A percentile compares a stretch with the other conserved stretches of the same genome.
phyloP scores from a whole-genome alignment of 2,329 filamentous ascomycete genomes.

The Geoglossum cookeanum region DNA sequence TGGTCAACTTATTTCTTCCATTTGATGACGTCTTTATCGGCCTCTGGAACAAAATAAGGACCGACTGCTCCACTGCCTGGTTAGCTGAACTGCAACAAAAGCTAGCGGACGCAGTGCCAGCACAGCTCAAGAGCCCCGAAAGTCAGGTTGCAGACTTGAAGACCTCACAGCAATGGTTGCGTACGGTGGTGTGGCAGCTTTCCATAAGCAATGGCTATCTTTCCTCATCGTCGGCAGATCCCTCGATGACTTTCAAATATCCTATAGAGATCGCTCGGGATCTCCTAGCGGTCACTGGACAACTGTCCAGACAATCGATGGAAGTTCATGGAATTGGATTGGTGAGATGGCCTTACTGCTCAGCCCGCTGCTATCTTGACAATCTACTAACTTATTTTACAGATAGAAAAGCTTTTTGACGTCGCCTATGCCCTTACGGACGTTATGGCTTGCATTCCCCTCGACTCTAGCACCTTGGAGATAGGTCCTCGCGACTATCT shows the following conservation, averaged over 20 bases:
- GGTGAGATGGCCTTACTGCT: constrained; percentile 27
- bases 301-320: constrained; percentile 53
- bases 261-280: constrained; percentile 44
- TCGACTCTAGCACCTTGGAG: constrained; percentile 41
- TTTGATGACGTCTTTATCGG: constrained; percentile 46
- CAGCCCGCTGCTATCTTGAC: neutral
- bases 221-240: constrained; percentile 27
- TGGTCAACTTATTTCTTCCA: constrained; percentile 43
- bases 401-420: constrained; percentile 67
- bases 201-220: constrained; percentile 35
- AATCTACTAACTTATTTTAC: constrained; percentile 1
- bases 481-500: constrained; percentile 55
- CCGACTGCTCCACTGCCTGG: constrained; percentile 34
- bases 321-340: constrained; percentile 57
- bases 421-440: constrained; percentile 56
- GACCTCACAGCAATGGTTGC: constrained; percentile 45
- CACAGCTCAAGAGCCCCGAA: constrained; percentile 30
- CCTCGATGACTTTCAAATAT: constrained; percentile 41
- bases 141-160: constrained; percentile 35
- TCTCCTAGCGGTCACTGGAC: constrained; percentile 43
- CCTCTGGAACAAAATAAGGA: constrained; percentile 46
- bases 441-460: constrained; percentile 43
- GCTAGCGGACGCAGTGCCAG: constrained; percentile 35
- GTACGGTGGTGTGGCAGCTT: constrained; percentile 44
- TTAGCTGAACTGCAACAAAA: constrained; percentile 42